Evolutionary conservation across 73 alveolate species (phyloP).

Genomic region (Uronychia setigera): DNA sequence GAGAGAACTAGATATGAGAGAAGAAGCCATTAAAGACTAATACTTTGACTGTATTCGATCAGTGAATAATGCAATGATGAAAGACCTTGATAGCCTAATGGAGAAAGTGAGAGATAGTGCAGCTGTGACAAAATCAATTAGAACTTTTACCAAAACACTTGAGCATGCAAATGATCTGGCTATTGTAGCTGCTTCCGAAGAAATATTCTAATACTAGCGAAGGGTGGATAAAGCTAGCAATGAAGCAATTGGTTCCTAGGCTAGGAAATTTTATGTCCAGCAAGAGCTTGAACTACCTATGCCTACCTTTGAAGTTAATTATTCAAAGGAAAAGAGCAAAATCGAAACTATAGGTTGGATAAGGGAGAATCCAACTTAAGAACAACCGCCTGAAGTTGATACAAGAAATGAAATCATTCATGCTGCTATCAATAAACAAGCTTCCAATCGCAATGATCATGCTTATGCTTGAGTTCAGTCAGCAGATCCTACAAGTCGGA

Average conservation of each 20-base stretch:
- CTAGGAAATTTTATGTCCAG: conserved; percentile 15
- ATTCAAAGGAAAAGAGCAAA: conserved; percentile 7
- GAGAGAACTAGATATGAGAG: conserved; percentile 35
- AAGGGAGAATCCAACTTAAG: not conserved
- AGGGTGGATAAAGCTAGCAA: not conserved
- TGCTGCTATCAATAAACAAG: not conserved
- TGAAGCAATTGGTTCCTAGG: not conserved
- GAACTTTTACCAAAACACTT: not conserved
- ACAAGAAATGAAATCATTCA: not conserved
- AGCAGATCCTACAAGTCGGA: too few species aligned
- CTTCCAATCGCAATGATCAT: too few species aligned
- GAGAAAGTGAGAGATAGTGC: not conserved
- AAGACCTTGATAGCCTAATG: not conserved
- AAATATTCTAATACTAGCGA: not conserved
- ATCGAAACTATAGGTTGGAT: not conserved
- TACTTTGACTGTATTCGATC: not conserved
- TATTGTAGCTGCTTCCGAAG: conserved; percentile 20
- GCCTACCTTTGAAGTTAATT: conserved; percentile 26
- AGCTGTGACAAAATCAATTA: not conserved
- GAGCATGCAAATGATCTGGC: conserved; percentile 14
- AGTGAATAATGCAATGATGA: not conserved
- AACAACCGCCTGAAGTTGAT: not conserved
- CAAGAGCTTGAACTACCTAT: conserved; percentile 32
- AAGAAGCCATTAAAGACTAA: not conserved
- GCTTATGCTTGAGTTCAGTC: too few species aligned